These are phyloP conservation scores for Aureococcus anophagefferens DNA, from an alignment of 108 stramenopile species.

Conservation along the genomic window DNA sequence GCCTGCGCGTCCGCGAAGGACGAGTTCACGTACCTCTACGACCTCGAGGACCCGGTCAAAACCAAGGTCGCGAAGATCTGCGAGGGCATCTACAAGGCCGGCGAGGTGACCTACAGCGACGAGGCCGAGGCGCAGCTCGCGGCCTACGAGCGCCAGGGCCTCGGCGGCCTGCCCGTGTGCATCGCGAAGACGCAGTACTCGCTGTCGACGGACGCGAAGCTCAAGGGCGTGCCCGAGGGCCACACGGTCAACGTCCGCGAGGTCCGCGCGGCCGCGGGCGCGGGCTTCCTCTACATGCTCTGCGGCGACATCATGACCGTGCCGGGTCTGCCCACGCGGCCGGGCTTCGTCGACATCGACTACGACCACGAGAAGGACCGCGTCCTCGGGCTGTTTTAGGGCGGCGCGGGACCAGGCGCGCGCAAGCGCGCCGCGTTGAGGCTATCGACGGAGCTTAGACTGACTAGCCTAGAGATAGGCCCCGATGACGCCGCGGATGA, in stretches of 20 bases:
- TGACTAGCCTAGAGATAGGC: too few relatives aligned
- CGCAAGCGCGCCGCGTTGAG: too few relatives aligned
- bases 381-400: conserved; percentile 93
- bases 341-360: conserved; percentile 97
- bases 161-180: conserved; percentile 88
- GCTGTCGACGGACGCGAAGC: conserved; percentile 79
- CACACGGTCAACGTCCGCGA: conserved; percentile 85
- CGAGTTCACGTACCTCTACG: conserved; percentile 84
- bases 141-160: conserved; percentile 75
- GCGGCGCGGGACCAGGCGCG: too few relatives aligned
- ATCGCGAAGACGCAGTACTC: conserved; percentile 98
- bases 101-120: conserved; percentile 80
- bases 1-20: conserved; percentile 63
- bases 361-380: conserved; percentile 65
- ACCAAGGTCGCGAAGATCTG: conserved; percentile 79
- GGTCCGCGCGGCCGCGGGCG: conserved; percentile 87
- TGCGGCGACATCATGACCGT: conserved; percentile 99
- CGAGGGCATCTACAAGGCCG: conserved; percentile 91
- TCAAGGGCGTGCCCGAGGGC: conserved; percentile 83
- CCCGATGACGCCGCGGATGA: too few relatives aligned
- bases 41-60: conserved; percentile 61
- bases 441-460: too few relatives aligned
- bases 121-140: conserved; percentile 76
- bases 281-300: conserved; percentile 91
- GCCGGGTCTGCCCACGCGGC: conserved; percentile 92